phyloP scores from a whole-genome alignment of 371 early-diverging fungal species.

The Zancudomyces culisetae region DNA sequence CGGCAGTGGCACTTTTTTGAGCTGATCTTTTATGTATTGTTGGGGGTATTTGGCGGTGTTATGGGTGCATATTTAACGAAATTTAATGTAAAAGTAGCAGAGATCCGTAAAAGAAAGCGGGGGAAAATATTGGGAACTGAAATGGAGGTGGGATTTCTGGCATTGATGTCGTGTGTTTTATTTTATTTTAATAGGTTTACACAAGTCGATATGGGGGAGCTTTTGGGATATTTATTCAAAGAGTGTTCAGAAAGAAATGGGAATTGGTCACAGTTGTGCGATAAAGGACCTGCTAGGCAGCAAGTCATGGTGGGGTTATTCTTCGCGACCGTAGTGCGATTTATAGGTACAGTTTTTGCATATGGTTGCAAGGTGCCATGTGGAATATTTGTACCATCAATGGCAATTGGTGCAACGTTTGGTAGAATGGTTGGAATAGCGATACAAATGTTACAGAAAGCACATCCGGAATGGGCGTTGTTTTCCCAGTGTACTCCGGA shows the following conservation, averaged over 20 bases:
- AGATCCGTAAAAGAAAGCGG: conserved; percentile 34
- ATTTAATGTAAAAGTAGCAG: conserved; percentile 42
- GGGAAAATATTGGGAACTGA: conserved; percentile 40
- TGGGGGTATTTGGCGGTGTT: conserved; percentile 74
- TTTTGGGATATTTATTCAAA: conserved; percentile 53
- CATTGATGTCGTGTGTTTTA: conserved; percentile 48
- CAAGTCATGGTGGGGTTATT: conserved; percentile 25
- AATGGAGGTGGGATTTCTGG: conserved; percentile 58
- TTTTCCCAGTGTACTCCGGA: conserved; percentile 60
- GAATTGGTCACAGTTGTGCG: conserved; percentile 43
- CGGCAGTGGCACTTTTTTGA: conserved; percentile 79
- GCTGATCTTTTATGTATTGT: conserved; percentile 49
- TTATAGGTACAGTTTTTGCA: conserved; percentile 43
- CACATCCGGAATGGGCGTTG: conserved; percentile 44
- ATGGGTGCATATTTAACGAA: conserved; percentile 66
- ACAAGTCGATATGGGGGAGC: conserved; percentile 53
- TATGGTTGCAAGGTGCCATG: conserved; percentile 73
- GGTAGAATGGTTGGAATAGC: conserved; percentile 79
- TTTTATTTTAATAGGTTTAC: conserved; percentile 32
- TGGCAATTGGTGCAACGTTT: conserved; percentile 77
- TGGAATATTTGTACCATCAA: conserved; percentile 79
- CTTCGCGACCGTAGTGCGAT: conserved; percentile 42
- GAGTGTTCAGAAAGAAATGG: conserved; percentile 45
- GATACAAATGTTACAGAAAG: conserved; percentile 41
- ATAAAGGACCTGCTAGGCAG: conserved; percentile 19